These are phyloP conservation scores for Fraxinus platypoda DNA, from an alignment of 305 asterid species.

Conservation along the genomic window DNA sequence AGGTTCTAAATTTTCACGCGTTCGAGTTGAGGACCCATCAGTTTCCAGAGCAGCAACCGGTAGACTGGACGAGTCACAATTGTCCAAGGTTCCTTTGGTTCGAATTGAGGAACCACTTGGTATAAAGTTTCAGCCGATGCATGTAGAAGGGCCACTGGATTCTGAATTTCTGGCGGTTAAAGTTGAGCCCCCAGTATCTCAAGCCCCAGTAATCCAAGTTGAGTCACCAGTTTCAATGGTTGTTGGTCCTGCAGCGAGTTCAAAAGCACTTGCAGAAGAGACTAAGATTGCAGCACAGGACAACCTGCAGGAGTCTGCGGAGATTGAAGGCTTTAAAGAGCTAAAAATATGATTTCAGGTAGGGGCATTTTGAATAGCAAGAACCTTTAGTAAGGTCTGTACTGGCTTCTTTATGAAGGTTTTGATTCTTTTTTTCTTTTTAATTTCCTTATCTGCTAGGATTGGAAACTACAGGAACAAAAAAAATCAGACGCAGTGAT, in stretches of 20 bases:
- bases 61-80: slow-evolving; percentile 4
- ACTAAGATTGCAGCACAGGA: slow-evolving; percentile 29
- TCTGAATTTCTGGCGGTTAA: slow-evolving; percentile 18
- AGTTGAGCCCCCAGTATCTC: slow-evolving; percentile 29
- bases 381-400: slow-evolving; percentile 18
- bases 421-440: slow-evolving; percentile 12
- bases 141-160: not conserved
- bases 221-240: slow-evolving; percentile 28
- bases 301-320: slow-evolving; percentile 37
- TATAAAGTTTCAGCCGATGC: not conserved
- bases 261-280: slow-evolving; percentile 29
- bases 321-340: slow-evolving; percentile 40
- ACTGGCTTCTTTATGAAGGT: slow-evolving; percentile 36
- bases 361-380: slow-evolving; percentile 18
- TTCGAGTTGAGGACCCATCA: not conserved
- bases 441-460: not conserved
- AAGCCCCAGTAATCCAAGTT: slow-evolving; percentile 20
- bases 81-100: not conserved
- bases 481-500: not conserved
- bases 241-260: slow-evolving; percentile 22
- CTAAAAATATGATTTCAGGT: slow-evolving; percentile 45
- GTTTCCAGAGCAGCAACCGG: not conserved
- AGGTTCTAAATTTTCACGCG: not conserved
- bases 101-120: not conserved
- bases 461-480: not conserved